Evolutionary conservation across 148 eudicot species (phyloP), one percentile per base, ranked within the genome.

Genomic region (Limonium bicolor): DNA sequence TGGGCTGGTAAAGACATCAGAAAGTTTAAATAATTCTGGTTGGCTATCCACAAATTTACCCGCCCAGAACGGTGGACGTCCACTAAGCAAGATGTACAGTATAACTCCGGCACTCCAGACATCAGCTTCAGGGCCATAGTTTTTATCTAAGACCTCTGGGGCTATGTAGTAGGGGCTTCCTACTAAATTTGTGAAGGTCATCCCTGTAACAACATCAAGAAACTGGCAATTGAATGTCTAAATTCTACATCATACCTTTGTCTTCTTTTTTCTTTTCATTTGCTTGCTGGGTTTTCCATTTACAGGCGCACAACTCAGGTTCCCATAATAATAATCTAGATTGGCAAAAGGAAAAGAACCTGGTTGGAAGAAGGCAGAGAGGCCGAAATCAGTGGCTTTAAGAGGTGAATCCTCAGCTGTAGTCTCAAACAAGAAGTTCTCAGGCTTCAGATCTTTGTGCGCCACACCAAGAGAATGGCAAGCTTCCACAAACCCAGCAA

Each of bases 151-250:
- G 12, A 55, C 59, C 43, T 55, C 59, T 20, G 59, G 59, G 0
- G 59, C 59, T 21, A 25, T 35, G 27, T 45, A 55, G 20, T 16
- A 16, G 0, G 51, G 44, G 25, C 35, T 45, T 19, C 51, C 59
- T 30, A 55, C 59, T 7, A 23, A 9, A 2, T 35, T 43, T 9
- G 25, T 25, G 29, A 34, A 55, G 0, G 28, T 45, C 55, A 76
- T 78, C 33, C 84, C 92, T 80, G 59, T 18, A 59, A n/a, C 33
- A 35, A 44, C 14, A 27, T 2, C 23, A 10, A 23, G 13, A 1
- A 38, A 39, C 10, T 16, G n/a, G n/a, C n/a, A n/a, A n/a, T n/a
- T n/a, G n/a, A n/a, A n/a, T n/a, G n/a, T n/a, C n/a, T n/a, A n/a
- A n/a, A n/a, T n/a, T n/a, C n/a, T n/a, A n/a, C n/a, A n/a, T n/a